Evolutionary conservation across 768 basidiomycete species (phyloP).

Genomic region (Tylopilus felleus): DNA sequence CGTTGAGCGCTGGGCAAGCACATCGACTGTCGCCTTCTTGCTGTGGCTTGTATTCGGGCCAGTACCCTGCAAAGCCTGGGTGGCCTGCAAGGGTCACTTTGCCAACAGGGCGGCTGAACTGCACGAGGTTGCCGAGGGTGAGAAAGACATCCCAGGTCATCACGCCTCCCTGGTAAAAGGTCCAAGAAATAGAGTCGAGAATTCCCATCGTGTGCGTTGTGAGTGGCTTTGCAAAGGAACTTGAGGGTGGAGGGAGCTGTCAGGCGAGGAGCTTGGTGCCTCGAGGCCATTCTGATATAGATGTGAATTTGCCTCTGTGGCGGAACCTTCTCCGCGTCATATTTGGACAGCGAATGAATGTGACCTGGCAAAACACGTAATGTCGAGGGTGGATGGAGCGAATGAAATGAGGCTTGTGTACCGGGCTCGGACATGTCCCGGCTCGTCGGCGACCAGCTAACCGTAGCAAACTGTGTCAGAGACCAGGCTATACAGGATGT

Average conservation of each 20-base stretch:
- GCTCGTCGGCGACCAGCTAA: neutral
- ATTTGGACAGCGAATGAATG: neutral
- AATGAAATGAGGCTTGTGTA: neutral
- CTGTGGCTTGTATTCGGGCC: conserved; percentile 65
- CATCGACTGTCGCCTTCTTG: conserved; percentile 64
- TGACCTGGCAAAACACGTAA: neutral
- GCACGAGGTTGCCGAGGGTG: conserved; percentile 19
- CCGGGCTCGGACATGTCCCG: neutral
- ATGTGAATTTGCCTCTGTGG: neutral
- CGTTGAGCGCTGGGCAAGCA: conserved; percentile 74
- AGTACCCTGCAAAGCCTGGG: conserved; percentile 59
- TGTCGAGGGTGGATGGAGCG: neutral
- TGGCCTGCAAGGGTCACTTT: conserved; percentile 53
- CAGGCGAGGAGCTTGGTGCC: neutral
- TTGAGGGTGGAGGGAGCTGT: neutral
- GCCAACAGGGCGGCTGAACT: conserved; percentile 36
- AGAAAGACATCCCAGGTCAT: conserved; percentile 21
- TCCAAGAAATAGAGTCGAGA: conserved; percentile 6
- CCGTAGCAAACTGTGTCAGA: neutral
- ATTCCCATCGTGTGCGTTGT: conserved; percentile 11
- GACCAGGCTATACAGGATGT: neutral
- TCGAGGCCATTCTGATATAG: conserved; percentile 7
- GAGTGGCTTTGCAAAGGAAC: neutral
- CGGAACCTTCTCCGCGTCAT: neutral
- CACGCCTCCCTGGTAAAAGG: conserved; percentile 7